A percentile compares a stretch with the other conserved stretches of the same genome.
These are phyloP conservation scores for Aspergillus bertholletiae DNA, from an alignment of 495 filamentous ascomycete genomes.

Conservation along the genomic window DNA sequence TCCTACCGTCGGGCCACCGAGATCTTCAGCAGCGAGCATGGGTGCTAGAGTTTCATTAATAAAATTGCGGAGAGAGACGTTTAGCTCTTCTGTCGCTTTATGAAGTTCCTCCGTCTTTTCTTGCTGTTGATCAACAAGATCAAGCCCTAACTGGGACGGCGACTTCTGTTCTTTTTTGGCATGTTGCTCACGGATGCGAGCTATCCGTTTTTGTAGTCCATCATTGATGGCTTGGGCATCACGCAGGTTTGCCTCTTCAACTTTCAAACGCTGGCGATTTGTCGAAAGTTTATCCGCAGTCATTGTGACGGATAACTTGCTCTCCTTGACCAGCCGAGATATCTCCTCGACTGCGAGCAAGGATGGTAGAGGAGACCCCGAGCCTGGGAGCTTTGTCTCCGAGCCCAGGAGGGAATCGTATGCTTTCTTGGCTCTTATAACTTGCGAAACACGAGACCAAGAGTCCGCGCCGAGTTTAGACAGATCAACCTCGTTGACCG, in stretches of 20 bases:
- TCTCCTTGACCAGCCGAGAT: constrained; percentile 59
- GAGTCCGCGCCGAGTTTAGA: constrained; percentile 34
- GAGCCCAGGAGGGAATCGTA: constrained; percentile 59
- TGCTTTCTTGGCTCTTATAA: constrained; percentile 56
- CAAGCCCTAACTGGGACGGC: constrained; percentile 55
- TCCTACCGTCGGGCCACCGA: constrained; percentile 82
- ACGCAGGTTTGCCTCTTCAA: constrained; percentile 56
- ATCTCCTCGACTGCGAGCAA: constrained; percentile 67
- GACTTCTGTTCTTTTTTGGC: constrained; percentile 54
- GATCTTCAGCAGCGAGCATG: constrained; percentile 83
- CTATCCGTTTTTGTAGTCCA: constrained; percentile 57
- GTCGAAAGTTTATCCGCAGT: constrained; percentile 52
- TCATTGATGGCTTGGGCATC: constrained; percentile 53
- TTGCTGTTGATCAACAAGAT: constrained; percentile 55
- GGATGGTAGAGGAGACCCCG: constrained; percentile 65
- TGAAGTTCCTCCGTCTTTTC: constrained; percentile 53
- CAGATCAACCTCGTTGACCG: constrained; percentile 41
- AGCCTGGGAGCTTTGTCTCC: constrained; percentile 60
- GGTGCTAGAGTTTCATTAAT: constrained; percentile 67
- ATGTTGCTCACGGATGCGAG: constrained; percentile 48
- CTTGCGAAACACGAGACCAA: constrained; percentile 46
- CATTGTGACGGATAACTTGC: constrained; percentile 53
- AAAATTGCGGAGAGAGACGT: constrained; percentile 65
- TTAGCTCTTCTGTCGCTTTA: constrained; percentile 51
- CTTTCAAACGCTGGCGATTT: constrained; percentile 50